Base-by-base conservation (phyloP, 352 stramenopile genomes). In the Pythium brachiatum region DNA sequence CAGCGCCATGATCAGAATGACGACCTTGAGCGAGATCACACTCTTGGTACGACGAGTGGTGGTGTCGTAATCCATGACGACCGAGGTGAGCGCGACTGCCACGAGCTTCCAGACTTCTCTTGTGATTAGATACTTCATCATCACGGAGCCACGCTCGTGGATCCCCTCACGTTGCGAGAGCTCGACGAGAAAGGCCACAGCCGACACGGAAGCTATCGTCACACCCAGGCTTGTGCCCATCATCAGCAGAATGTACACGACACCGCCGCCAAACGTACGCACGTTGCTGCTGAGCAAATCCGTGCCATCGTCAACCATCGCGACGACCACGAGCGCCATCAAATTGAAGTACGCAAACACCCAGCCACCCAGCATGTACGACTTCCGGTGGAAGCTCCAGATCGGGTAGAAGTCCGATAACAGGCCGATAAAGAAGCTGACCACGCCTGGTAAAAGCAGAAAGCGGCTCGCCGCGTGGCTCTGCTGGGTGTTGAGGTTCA, bases 371-470 rank as follows among this genome's bases (percentile, higher is more conserved):
- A 90, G 60, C 67, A 92, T 90, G 68, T 90, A 92, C 21, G 79
- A 80, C 68, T 92, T 92, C 26, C 83, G 81, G 20, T 90, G 81
- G 25, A 90, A 83, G 48, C 61, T 82, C 73, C 79, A 86, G 13
- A 92, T 69, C 62, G 83, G 83, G 48, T 89, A 92, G 36, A 88
- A 90, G 64, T 92, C 83, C 1, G 83, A 92, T n/a, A 89, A 27
- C 18, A 89, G 51, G 12, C 83, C 83, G 60, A 92, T 89, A 43
- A 92, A 84, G 53, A 92, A 86, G 65, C 79, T 90, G 38, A 78
- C 39, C 23, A 88, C 69, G 2, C 81, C 79, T 0, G 81, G 81
- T 0, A 92, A 60, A 31, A 78, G 72, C 21, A 90, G 59, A 38
- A 89, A 89, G 27, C 73, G 72, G 47, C 75, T 63, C 12, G 79